Evolutionary conservation across 345 rosid genomes (phyloP).

Genomic region (Hypericum perforatum): DNA sequence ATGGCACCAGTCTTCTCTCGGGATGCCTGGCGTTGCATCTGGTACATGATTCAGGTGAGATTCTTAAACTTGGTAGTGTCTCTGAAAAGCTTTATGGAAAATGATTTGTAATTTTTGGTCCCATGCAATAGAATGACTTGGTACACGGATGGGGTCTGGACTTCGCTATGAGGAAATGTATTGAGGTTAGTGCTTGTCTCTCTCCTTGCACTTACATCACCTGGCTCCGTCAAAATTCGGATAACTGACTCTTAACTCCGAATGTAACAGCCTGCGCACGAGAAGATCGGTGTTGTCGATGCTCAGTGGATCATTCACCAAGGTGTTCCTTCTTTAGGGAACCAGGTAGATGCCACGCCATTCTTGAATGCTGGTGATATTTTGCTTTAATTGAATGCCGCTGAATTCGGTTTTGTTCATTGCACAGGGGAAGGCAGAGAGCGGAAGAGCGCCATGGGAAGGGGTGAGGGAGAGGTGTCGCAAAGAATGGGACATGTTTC

Average conservation of each 20-base stretch:
- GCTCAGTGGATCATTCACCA: conserved; percentile 64
- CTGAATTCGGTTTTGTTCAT: conserved; percentile 7
- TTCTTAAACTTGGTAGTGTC: not conserved
- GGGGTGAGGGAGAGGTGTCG: conserved; percentile 84
- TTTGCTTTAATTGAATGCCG: too few species aligned
- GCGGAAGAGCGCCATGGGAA: conserved; percentile 53
- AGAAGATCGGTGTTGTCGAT: conserved; percentile 68
- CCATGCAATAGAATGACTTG: conserved; percentile 49
- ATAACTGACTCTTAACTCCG: not conserved
- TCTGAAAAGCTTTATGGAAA: not conserved
- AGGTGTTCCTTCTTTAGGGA: conserved; percentile 57
- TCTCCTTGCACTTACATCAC: conserved; percentile 4
- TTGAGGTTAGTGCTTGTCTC: conserved; percentile 32
- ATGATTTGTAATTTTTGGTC: not conserved
- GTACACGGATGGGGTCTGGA: conserved; percentile 81
- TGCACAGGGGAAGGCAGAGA: conserved; percentile 34
- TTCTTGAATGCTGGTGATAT: too few species aligned
- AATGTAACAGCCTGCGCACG: conserved; percentile 42
- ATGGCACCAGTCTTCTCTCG: conserved; percentile 97
- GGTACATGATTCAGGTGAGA: conserved; percentile 89
- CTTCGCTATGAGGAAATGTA: conserved; percentile 58
- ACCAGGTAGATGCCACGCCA: not conserved
- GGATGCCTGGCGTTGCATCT: conserved; percentile 90
- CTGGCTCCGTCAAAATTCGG: not conserved
- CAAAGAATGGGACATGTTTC: conserved; percentile 78